Percentiles rank a stretch among this genome's conserved stretches.
Evolutionary conservation across 345 rosid species (phyloP).

Genomic region (Aquilaria sinensis): DNA sequence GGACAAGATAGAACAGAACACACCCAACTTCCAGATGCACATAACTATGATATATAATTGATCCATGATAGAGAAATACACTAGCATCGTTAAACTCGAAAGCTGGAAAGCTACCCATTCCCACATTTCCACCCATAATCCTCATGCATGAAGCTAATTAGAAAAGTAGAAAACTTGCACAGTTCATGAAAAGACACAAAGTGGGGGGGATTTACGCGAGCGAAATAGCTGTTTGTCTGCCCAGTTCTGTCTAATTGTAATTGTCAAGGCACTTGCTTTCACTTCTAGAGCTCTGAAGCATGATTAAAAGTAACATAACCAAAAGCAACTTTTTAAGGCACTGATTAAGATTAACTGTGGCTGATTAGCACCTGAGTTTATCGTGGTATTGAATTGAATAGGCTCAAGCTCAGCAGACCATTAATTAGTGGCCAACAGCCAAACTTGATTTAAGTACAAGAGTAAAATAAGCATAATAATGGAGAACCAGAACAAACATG

Average conservation of each 20-base stretch:
- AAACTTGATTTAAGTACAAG: conserved; percentile 30
- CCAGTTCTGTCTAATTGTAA: conserved; percentile 8
- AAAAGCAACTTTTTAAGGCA: conserved; percentile 12
- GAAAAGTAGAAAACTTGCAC: conserved; percentile 15
- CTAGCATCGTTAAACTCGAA: conserved; percentile 51
- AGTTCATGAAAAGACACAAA: conserved; percentile 34
- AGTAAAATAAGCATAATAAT: conserved; percentile 26
- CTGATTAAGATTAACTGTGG: conserved; percentile 15
- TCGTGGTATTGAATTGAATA: conserved; percentile 10
- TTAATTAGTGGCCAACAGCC: conserved; percentile 56
- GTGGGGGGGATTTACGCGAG: conserved; percentile 21
- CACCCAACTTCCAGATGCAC: conserved; percentile 9
- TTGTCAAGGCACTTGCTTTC: conserved; percentile 10
- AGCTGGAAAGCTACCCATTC: conserved; percentile 20
- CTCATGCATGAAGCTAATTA: conserved; percentile 20
- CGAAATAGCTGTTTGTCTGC: conserved; percentile 27
- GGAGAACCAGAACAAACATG: conserved; percentile 18
- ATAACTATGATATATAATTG: conserved; percentile 17
- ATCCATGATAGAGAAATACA: conserved; percentile 50
- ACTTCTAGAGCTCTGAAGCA: conserved; percentile 32
- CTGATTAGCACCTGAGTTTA: conserved; percentile 17
- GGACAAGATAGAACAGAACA: conserved; percentile 1
- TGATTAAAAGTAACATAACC: conserved; percentile 1
- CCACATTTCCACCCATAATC: conserved; percentile 20
- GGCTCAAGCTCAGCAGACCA: conserved; percentile 13